Evolutionary conservation across 495 filamentous ascomycete species (phyloP).

Genomic region (Bacidia gigantensis): DNA sequence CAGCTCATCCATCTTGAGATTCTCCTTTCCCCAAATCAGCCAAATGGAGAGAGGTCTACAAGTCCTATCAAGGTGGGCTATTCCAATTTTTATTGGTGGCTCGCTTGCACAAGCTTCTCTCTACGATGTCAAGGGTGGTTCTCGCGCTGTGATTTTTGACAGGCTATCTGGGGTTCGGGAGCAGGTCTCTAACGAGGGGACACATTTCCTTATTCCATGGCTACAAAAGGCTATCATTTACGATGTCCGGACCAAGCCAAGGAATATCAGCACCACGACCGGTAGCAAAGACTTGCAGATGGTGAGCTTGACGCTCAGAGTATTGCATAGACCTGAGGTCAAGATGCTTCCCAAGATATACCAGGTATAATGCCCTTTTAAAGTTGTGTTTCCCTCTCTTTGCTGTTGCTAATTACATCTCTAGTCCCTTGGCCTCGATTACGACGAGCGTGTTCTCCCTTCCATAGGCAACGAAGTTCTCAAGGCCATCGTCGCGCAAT

Average conservation of each 20-base stretch:
- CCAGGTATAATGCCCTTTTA: conserved; percentile 47
- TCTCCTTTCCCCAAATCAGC: too few species aligned
- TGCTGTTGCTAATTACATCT: background rate
- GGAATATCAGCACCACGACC: conserved; percentile 95
- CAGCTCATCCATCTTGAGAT: background rate
- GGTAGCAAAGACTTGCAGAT: conserved; percentile 99
- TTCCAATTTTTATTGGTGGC: conserved; percentile 54
- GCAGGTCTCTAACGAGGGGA: conserved; percentile 84
- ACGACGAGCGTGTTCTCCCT: conserved; percentile 97
- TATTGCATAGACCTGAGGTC: conserved; percentile 91
- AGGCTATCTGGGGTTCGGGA: conserved; percentile 85
- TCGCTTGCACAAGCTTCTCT: conserved; percentile 58
- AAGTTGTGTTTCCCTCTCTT: too few species aligned
- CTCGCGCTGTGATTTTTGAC: conserved; percentile 97
- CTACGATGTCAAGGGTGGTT: conserved; percentile 94
- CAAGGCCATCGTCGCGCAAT: conserved; percentile 97
- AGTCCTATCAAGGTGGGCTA: conserved; percentile 44
- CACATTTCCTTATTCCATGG: conserved; percentile 94
- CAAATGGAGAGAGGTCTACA: background rate
- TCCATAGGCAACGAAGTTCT: conserved; percentile 99
- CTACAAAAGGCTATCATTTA: conserved; percentile 89
- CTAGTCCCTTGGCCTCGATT: conserved; percentile 76
- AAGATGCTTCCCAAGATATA: conserved; percentile 90
- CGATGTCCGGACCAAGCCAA: conserved; percentile 93
- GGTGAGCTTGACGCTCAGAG: conserved; percentile 94